phyloP scores from a whole-genome alignment of 768 basidiomycete species.

The Baorangia bicolor region DNA sequence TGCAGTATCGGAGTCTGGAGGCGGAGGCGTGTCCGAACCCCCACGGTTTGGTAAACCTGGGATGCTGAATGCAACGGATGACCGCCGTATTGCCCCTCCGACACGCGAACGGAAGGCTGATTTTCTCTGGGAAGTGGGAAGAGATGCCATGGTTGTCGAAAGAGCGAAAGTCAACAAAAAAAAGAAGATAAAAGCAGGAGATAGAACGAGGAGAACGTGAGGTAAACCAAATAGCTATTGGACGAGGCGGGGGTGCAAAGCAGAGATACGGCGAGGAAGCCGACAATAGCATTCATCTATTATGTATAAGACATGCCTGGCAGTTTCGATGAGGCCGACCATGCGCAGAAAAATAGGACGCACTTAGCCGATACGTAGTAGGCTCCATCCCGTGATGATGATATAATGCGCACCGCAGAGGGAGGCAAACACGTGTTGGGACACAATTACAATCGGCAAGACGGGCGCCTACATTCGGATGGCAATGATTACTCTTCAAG shows the following conservation, averaged over 20 bases:
- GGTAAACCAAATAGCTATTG: conserved; percentile 10
- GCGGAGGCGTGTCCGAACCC: conserved; percentile 25
- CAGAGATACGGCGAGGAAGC: conserved; percentile 17
- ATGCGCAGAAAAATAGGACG: conserved; percentile 29
- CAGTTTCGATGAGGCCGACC: conserved; percentile 36
- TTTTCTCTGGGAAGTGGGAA: conserved; percentile 36
- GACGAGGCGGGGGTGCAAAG: conserved; percentile 21
- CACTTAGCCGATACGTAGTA: conserved; percentile 15
- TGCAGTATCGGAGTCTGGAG: conserved; percentile 29
- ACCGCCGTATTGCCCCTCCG: conserved; percentile 58
- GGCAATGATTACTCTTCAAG: neutral
- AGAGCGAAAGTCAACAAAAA: neutral
- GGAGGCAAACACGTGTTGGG: conserved; percentile 35
- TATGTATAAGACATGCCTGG: conserved; percentile 32
- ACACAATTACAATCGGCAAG: conserved; percentile 5
- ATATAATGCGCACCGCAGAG: conserved; percentile 32
- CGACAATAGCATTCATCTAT: conserved; percentile 27
- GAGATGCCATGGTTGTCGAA: conserved; percentile 28
- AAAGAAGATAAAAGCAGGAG: conserved; percentile 10
- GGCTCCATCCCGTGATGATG: conserved; percentile 22
- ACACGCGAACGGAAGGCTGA: conserved; percentile 56
- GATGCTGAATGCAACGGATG: conserved; percentile 54
- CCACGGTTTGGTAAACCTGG: conserved; percentile 33
- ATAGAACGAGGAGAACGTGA: neutral
- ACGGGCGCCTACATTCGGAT: conserved; percentile 10